Base-by-base conservation (phyloP, 768 basidiomycete species). In the Russula compacta region DNA sequence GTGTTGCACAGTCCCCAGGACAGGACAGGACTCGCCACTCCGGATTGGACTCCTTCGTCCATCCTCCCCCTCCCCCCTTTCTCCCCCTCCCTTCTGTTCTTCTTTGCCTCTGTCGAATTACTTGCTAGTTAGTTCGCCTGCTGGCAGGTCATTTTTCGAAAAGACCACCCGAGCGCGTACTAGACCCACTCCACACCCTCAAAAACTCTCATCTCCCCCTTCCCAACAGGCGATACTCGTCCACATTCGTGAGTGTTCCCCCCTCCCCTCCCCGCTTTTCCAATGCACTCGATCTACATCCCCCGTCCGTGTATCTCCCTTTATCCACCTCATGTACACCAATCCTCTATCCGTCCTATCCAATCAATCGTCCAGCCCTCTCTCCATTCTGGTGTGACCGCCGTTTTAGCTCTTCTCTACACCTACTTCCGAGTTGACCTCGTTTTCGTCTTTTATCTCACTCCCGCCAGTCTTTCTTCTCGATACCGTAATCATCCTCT, bases 111-210 rank as follows among this genome's bases (percentile, higher is more conserved):
- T 55, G 47, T 58, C 66, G 63, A 65, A 66, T 65, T 58, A 58
- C 64, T 66, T 58, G 51, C 61, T 63, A 65, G 64, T 65, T 63
- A 65, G 61, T 65, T 66, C 59, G 64, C 66, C 66, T 66, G 66
- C 66, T 66, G 66, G 66, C 66, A 66, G 66, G 66, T 66, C 66
- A 62, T 56, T 61, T 66, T 58, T 65, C 64, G 58, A 66, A 65
- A 66, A 65, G 64, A 66, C 64, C 63, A 56, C 50, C 51, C 57
- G 42, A 60, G 57, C 60, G 58, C 59, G 49, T 60, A 48, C 63
- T 56, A 61, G 44, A 59, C 53, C 56, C 56, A 47, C 58, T 48
- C 58, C 54, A 6, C 58, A 51, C 44, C 48, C 44, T 46, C 64
- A 54, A 61, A 66, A 61, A 58, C 50, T 39, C 66, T 55, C 52